phyloP scores from a whole-genome alignment of 495 filamentous ascomycete genomes.

The Penicillium ucsense region DNA sequence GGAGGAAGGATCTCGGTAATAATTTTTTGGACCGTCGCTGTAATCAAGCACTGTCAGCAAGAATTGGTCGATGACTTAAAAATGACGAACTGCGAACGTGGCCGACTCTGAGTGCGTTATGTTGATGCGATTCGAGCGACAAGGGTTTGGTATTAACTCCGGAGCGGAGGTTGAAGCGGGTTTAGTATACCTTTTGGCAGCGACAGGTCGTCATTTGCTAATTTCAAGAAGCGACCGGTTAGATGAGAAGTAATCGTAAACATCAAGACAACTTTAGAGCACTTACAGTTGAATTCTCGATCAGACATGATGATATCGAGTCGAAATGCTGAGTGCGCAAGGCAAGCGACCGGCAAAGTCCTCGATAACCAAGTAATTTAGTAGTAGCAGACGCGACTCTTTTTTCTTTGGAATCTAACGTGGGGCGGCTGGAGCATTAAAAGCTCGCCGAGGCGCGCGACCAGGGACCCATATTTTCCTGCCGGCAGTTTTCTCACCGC shows the following conservation, averaged over 20 bases:
- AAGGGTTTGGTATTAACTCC: too few relatives aligned
- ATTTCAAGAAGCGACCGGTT: too few relatives aligned
- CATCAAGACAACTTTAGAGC: not conserved
- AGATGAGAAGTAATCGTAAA: not conserved
- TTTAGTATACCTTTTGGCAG: constrained; percentile 71
- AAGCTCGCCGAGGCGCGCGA: constrained; percentile 4
- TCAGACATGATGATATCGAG: constrained; percentile 59
- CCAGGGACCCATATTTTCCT: constrained; percentile 15
- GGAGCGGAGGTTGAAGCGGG: too few relatives aligned
- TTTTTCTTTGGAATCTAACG: constrained; percentile 7
- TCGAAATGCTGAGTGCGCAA: too few relatives aligned
- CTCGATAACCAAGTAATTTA: too few relatives aligned
- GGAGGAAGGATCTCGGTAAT: constrained; percentile 83
- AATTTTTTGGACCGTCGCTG: constrained; percentile 97
- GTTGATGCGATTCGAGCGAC: too few relatives aligned
- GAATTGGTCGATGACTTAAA: not conserved
- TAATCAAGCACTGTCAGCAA: constrained; percentile 5
- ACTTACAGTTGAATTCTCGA: constrained; percentile 73
- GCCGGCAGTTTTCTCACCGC: constrained; percentile 24
- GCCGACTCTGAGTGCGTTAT: not conserved
- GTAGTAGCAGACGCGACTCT: not conserved
- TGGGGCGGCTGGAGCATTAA: constrained; percentile 11
- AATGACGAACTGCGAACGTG: constrained; percentile 1
- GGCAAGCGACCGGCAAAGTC: too few relatives aligned
- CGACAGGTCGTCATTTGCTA: constrained; percentile 85